phyloP scores from a whole-genome alignment of 2,329 filamentous ascomycete genomes.

The Colletotrichum spaethianum region DNA sequence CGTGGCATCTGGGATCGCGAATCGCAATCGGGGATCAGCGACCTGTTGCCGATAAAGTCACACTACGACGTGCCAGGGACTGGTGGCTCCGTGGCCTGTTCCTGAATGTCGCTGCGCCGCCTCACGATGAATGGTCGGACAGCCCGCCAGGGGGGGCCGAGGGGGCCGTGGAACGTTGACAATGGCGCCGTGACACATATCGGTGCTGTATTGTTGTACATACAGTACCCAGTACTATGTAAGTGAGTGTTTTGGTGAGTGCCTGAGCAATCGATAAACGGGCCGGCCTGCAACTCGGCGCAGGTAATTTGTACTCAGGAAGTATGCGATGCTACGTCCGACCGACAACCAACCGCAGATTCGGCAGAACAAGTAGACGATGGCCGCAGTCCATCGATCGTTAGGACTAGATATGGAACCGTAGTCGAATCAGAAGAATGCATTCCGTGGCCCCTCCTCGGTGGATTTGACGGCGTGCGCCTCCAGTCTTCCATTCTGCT shows the following conservation, averaged over 20 bases:
- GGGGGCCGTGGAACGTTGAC: slow-evolving; percentile 12
- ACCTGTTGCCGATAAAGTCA: slow-evolving; percentile 22
- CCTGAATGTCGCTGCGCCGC: slow-evolving; percentile 32
- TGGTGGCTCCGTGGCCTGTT: slow-evolving; percentile 34
- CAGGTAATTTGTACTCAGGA: background rate
- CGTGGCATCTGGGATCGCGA: slow-evolving; percentile 26
- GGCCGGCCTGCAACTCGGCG: slow-evolving; percentile 1
- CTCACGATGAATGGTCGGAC: slow-evolving; percentile 30
- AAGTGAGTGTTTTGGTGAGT: background rate
- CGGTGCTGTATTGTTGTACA: background rate
- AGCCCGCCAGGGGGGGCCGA: slow-evolving; percentile 31
- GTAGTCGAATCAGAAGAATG: slow-evolving; percentile 22
- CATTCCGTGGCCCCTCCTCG: slow-evolving; percentile 27
- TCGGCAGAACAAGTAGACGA: slow-evolving; percentile 28
- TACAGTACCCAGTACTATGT: background rate
- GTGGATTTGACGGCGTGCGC: slow-evolving; percentile 20
- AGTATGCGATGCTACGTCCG: slow-evolving; percentile 20
- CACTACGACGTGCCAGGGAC: slow-evolving; percentile 8
- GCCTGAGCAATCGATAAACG: background rate
- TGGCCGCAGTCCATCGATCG: slow-evolving; percentile 13
- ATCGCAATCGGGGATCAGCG: slow-evolving; percentile 33
- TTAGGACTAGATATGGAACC: slow-evolving; percentile 3
- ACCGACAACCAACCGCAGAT: slow-evolving; percentile 21
- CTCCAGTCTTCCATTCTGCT: slow-evolving; percentile 7
- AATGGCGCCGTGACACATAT: background rate